Evolutionary conservation across 2,329 filamentous ascomycete species (phyloP), one percentile per base, ranked within the genome.

Genomic region (Colletotrichum gloeosporioides): DNA sequence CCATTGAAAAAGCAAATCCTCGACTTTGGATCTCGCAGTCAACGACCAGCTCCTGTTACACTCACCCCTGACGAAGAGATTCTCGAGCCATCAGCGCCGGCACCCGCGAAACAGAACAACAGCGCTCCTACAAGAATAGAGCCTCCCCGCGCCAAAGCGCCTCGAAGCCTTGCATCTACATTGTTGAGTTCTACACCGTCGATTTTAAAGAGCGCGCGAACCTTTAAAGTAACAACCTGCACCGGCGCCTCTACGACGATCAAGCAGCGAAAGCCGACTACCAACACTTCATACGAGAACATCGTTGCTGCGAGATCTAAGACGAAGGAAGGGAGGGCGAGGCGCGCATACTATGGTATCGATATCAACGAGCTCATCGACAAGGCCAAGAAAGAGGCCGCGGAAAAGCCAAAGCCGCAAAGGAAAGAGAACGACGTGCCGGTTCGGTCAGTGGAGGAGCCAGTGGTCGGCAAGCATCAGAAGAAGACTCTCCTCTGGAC

Each of bases 341-440:
- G 91, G 80, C 92, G 92, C 79, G 93, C 93, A 80, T 99, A 96
- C 85, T 99, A 98, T 83, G 97, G 97, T 12, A 94, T 99, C 78
- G 94, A 98, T 63, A 97, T 99, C 39, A 96, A 98, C 83, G 89
- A 92, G 71, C 87, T 99, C 53, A 90, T 99, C 73, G 93, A 95
- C 73, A 90, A 93, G 18, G 94, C 94, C 4, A 87, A 91, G 69
- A 90, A 90, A 25, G 92, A 95, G 77, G 85, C 90, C 12, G 85
- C 88, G 49, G 84, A 85, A 78, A 82, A 25, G 8, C 62, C 34
- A 4, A 25, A 63, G 29, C n/a, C 80, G 77, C 75, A 73, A 61
- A 69, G 84, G 71, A 71, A 78, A 2, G 80, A 78, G 64, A 78
- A 79, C 3, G 64, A 85, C 59, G 80, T 82, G 8, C 84, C 87